A percentile compares a stretch with the other conserved stretches of the same genome.
phyloP scores from a whole-genome alignment of 352 stramenopile genomes.

The Albugo laibachii region DNA sequence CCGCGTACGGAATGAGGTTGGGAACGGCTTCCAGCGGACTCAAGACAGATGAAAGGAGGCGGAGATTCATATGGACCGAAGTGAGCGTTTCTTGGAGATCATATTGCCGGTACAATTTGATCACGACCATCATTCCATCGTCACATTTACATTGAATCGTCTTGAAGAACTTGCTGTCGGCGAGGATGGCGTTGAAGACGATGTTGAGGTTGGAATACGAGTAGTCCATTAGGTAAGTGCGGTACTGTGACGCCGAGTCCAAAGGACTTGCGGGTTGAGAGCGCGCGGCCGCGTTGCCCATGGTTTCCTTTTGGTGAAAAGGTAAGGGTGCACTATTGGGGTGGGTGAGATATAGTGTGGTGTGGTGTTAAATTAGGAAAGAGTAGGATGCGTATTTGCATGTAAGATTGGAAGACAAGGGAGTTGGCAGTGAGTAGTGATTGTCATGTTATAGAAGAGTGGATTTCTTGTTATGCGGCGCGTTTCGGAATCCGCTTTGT shows the following conservation, averaged over 20 bases:
- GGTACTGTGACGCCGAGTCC: slow-evolving; percentile 72
- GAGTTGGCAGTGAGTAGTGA: too few species aligned
- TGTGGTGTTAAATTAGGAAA: too few species aligned
- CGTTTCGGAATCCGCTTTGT: too few species aligned
- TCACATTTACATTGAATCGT: slow-evolving; percentile 76
- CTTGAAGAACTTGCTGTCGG: slow-evolving; percentile 81
- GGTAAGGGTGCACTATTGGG: too few species aligned
- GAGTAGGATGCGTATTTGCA: too few species aligned
- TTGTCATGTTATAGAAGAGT: too few species aligned
- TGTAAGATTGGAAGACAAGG: too few species aligned
- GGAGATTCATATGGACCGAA: slow-evolving; percentile 31
- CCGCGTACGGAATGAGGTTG: slow-evolving; percentile 68
- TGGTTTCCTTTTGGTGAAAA: slow-evolving; percentile 6
- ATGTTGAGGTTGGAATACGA: slow-evolving; percentile 66
- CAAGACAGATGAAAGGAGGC: slow-evolving; percentile 26
- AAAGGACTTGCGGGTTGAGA: slow-evolving; percentile 53
- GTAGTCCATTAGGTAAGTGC: slow-evolving; percentile 78
- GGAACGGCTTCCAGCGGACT: slow-evolving; percentile 37
- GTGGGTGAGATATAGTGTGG: too few species aligned
- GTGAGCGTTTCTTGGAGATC: slow-evolving; percentile 45
- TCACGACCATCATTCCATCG: slow-evolving; percentile 49
- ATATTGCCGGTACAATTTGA: slow-evolving; percentile 81
- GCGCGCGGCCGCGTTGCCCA: slow-evolving; percentile 70
- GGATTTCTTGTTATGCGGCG: too few species aligned
- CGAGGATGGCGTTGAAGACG: slow-evolving; percentile 70